Conservation (phyloP, 805 yeast species). For the Starmerella cellae region DNA sequence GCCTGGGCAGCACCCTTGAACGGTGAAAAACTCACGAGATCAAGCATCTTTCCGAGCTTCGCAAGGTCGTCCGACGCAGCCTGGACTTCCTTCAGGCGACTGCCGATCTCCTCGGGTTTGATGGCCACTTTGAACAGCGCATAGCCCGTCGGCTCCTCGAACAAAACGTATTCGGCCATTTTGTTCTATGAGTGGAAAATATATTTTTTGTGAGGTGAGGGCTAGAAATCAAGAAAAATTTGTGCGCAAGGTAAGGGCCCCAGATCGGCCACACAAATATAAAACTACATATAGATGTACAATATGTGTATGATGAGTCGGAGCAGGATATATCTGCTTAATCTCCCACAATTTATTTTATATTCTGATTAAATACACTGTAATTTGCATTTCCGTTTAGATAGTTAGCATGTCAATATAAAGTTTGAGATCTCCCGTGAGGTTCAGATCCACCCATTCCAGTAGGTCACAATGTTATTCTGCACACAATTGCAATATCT, state of each 20-base stretch:
- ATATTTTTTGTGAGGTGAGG: background rate
- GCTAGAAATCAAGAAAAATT: background rate
- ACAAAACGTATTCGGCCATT: slow-evolving; percentile 82
- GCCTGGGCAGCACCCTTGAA: slow-evolving; percentile 99
- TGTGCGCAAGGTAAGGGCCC: background rate
- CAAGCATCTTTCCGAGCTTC: slow-evolving; percentile 81
- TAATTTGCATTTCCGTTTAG: too few species aligned
- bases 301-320: too few species aligned
- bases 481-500: too few species aligned
- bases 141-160: slow-evolving; percentile 97
- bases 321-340: too few species aligned
- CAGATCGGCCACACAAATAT: too few species aligned
- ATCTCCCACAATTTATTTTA: too few species aligned
- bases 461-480: too few species aligned
- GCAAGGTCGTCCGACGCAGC: slow-evolving; percentile 74
- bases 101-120: slow-evolving; percentile 88
- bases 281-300: too few species aligned
- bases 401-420: too few species aligned
- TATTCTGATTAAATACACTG: too few species aligned
- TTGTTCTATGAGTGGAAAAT: background rate
- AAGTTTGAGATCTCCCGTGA: too few species aligned
- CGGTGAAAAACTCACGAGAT: slow-evolving; percentile 90
- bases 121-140: slow-evolving; percentile 87
- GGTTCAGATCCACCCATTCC: too few species aligned
- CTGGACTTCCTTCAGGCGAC: slow-evolving; percentile 88